Evolutionary conservation across 2,329 filamentous ascomycete genomes (phyloP).

Genomic region (Emergomyces orientalis): DNA sequence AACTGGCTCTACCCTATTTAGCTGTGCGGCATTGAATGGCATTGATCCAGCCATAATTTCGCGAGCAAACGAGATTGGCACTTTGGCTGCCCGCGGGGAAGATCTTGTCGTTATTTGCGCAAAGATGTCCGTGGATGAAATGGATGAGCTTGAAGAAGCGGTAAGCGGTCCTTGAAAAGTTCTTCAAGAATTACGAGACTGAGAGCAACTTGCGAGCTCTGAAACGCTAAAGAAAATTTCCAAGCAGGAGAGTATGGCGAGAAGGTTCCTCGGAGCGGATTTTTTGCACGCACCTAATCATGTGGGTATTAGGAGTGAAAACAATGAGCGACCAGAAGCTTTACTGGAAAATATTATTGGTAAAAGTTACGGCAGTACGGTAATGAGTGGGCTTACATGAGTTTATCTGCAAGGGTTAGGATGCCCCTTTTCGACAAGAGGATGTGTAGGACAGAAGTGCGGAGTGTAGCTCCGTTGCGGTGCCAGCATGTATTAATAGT

Average conservation of each 20-base stretch:
- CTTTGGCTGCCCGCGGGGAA: slow-evolving; percentile 60
- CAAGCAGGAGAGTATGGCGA: slow-evolving; percentile 45
- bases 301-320: background rate
- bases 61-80: slow-evolving; percentile 64
- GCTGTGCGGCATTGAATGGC: slow-evolving; percentile 78
- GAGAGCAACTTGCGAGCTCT: background rate
- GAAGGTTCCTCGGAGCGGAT: slow-evolving; percentile 46
- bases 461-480: background rate
- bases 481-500: background rate
- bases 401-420: background rate
- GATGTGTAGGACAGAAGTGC: background rate
- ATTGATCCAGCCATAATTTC: slow-evolving; percentile 62
- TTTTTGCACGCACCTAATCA: slow-evolving; percentile 18
- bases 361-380: background rate
- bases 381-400: slow-evolving; percentile 1
- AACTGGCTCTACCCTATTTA: slow-evolving; percentile 20
- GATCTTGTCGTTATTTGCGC: slow-evolving; percentile 67
- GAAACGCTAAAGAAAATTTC: no score
- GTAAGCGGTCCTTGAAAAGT: slow-evolving; percentile 32
- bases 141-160: slow-evolving; percentile 57
- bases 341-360: slow-evolving; percentile 10
- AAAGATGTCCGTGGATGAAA: slow-evolving; percentile 54
- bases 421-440: background rate
- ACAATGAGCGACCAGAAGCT: background rate
- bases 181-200: background rate